Base-by-base conservation (phyloP, 2,329 filamentous ascomycete species). In the Scedosporium boydii region DNA sequence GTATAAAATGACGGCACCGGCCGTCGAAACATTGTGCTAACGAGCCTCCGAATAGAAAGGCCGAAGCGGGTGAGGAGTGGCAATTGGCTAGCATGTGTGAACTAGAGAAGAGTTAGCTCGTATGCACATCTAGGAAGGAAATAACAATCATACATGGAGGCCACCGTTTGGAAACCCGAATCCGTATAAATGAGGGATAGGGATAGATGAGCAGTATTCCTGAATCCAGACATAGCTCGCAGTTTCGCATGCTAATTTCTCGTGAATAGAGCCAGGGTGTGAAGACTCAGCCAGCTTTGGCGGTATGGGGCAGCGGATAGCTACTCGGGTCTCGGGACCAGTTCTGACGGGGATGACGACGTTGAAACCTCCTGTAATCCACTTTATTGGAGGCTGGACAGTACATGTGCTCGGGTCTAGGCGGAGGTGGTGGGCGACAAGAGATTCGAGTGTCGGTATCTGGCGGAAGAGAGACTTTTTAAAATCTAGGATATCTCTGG, bases 161-260 rank as follows among this genome's bases (percentile, higher is more conserved):
- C 42, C 42, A 21, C 64, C 61, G 26, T 67, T 63, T 16, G 9
- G 23, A 27, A 67, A 65, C 58, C 66, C 64, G 48, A 68, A 69
- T 12, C 62, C 67, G 42, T 64, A 65, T 3, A 68, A 64, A 21
- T 62, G 59, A 48, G 69, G 70, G 58, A 72, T 70, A 14, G 64
- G 68, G 44, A 73, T 66, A 58, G 71, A 63, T 34, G 67, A 62
- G 63, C 68, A 74, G 55, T 68, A 21, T 42, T 72, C 61, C 62
- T 73, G 68, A 60, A 75, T 70, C 72, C 70, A 74, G 7, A 65
- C 64, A 62, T 74, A 74, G 27, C 67, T 67, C 64, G 68, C 71
- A 6, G 70, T 70, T 66, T 74, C 71, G 57, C 66, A 71, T 56
- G 70, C 65, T 27, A 74, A 58, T 64, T 74, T 74, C 62, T 73